Evolutionary conservation across 768 basidiomycete species (phyloP).

Genomic region (Rhodocollybia butyracea): DNA sequence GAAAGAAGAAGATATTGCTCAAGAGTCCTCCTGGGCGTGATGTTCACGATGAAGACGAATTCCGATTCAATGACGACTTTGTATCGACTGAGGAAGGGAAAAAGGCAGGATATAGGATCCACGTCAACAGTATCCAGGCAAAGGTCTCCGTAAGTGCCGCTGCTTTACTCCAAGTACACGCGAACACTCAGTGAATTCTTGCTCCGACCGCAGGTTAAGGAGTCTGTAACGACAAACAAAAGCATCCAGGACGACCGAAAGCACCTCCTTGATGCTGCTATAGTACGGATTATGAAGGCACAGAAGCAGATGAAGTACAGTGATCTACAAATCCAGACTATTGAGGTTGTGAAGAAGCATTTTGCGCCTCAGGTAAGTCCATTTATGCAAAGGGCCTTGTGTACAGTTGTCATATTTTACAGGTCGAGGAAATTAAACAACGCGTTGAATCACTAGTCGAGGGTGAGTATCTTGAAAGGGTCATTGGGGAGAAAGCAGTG

Average conservation of each 20-base stretch:
- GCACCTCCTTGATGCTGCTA: constrained; percentile 86
- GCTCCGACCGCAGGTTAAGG: constrained; percentile 64
- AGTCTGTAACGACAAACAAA: constrained; percentile 75
- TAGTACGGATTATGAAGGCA: constrained; percentile 95
- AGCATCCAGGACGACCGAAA: constrained; percentile 87
- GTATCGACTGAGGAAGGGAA: constrained; percentile 23
- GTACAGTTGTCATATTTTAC: constrained; percentile 14
- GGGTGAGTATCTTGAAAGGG: constrained; percentile 79
- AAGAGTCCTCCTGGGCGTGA: constrained; percentile 81
- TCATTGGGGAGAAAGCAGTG: constrained; percentile 64
- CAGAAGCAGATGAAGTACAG: constrained; percentile 81
- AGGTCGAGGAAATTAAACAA: constrained; percentile 82
- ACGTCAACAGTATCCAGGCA: constrained; percentile 94
- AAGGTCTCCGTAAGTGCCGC: constrained; percentile 84
- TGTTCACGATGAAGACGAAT: constrained; percentile 71
- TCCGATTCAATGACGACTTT: constrained; percentile 82
- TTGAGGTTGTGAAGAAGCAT: constrained; percentile 83
- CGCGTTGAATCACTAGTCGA: constrained; percentile 82
- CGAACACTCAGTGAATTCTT: constrained; percentile 2
- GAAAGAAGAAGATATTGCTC: constrained; percentile 81
- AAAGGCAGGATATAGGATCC: constrained; percentile 73
- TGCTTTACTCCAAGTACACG: not conserved
- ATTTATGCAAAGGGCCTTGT: not conserved
- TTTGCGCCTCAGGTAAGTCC: constrained; percentile 56
- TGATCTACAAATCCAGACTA: constrained; percentile 76